These are phyloP conservation scores for Pterula multifida DNA, from an alignment of 1,284 basidiomycete genomes.

Conservation along the genomic window DNA sequence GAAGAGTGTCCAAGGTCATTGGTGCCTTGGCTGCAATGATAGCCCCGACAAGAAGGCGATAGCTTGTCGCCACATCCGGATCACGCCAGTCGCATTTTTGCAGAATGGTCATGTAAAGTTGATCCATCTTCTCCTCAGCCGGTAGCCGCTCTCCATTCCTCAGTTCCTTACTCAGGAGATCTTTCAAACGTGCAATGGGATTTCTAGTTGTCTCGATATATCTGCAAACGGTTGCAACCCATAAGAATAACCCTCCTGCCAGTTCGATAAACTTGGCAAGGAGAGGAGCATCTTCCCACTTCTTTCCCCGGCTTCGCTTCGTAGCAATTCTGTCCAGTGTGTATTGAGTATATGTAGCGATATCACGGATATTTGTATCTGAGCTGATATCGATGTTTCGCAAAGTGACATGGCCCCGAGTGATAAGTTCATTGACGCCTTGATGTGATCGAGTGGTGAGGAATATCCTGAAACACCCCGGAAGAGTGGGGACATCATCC, in stretches of 20 bases:
- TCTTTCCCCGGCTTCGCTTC: conserved; percentile 4
- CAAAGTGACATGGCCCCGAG: conserved; percentile 4
- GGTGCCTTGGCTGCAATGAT: conserved; percentile 13
- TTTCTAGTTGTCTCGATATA: conserved; percentile 8
- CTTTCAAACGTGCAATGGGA: conserved; percentile 10
- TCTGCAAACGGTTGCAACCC: conserved; percentile 13
- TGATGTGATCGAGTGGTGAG: not conserved
- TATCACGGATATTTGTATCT: not conserved
- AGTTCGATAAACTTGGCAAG: conserved; percentile 4
- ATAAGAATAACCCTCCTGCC: conserved; percentile 15
- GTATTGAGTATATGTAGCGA: conserved; percentile 5
- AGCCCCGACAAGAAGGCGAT: conserved; percentile 12
- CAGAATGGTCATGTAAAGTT: conserved; percentile 14
- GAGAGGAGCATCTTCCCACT: conserved; percentile 9
- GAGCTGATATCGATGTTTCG: not conserved
- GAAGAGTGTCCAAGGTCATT: conserved; percentile 11
- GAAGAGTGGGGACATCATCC: not conserved
- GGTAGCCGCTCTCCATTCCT: not conserved
- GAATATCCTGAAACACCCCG: not conserved
- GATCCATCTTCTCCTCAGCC: conserved; percentile 12
- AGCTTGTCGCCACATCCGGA: conserved; percentile 12
- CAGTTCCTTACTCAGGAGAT: conserved; percentile 1
- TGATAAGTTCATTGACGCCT: not conserved
- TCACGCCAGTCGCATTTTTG: conserved; percentile 14
- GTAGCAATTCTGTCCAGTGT: conserved; percentile 10